A percentile compares a stretch with the other conserved stretches of the same genome.
Conservation (phyloP, 208 protist species). For the Phytomonas francai region DNA sequence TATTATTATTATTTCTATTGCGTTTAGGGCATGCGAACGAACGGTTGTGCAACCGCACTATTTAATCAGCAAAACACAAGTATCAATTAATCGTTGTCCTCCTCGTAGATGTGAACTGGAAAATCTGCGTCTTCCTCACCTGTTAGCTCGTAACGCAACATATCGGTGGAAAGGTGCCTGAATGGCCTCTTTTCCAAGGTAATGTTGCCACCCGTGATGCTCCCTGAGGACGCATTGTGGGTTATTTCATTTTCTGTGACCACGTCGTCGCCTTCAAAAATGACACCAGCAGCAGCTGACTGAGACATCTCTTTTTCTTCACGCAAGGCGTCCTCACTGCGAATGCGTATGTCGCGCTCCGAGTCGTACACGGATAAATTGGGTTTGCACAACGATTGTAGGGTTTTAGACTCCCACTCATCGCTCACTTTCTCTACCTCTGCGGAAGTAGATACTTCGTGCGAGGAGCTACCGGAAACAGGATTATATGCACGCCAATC, state of each 20-base stretch:
- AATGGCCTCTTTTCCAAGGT: background rate
- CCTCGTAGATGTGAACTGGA: background rate
- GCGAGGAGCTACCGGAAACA: conserved; percentile 16
- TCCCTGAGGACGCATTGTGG: background rate
- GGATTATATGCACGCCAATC: conserved; percentile 24
- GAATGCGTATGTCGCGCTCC: conserved; percentile 58
- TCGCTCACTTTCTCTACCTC: conserved; percentile 6
- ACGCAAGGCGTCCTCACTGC: conserved; percentile 39
- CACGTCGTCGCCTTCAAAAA: background rate
- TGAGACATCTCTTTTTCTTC: conserved; percentile 18
- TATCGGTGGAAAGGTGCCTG: background rate
- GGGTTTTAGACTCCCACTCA: conserved; percentile 22
- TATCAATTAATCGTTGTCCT: background rate
- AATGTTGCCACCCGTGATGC: background rate
- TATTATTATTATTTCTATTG: background rate
- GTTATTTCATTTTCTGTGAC: conserved; percentile 10
- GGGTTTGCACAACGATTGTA: conserved; percentile 35
- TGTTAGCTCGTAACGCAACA: background rate
- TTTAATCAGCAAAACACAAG: background rate
- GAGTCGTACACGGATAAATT: conserved; percentile 69
- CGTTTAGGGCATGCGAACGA: background rate
- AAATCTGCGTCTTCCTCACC: background rate
- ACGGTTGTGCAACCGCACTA: background rate
- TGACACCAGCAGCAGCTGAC: conserved; percentile 7
- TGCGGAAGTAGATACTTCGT: conserved; percentile 8